These are phyloP conservation scores for Stephanodiscus triporus DNA, from an alignment of 108 stramenopile genomes.

Conservation along the genomic window DNA sequence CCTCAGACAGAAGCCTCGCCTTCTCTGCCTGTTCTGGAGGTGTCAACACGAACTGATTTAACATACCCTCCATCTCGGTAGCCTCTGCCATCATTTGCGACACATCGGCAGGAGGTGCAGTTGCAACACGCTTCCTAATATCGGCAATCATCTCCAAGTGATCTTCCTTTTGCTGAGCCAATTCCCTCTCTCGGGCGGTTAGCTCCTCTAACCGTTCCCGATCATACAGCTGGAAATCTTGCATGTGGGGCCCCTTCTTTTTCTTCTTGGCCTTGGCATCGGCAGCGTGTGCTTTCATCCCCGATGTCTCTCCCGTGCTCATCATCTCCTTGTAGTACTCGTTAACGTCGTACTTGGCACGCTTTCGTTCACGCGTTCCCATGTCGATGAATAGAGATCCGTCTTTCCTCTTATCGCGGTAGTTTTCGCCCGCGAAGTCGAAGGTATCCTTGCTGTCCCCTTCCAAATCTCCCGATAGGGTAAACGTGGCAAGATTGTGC, in stretches of 20 bases:
- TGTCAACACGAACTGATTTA: conserved; percentile 59
- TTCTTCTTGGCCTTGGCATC: conserved; percentile 83
- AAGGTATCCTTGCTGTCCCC: conserved; percentile 76
- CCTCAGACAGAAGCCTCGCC: conserved; percentile 76
- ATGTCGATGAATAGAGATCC: conserved; percentile 91
- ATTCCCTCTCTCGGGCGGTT: conserved; percentile 72
- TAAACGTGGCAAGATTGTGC: conserved; percentile 94
- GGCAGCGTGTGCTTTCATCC: conserved; percentile 76
- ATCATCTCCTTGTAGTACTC: conserved; percentile 89
- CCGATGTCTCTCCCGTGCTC: conserved; percentile 57
- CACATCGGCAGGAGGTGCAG: conserved; percentile 36
- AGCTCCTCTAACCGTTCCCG: conserved; percentile 76
- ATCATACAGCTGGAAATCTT: conserved; percentile 96
- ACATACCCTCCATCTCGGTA: conserved; percentile 60
- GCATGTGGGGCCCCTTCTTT: conserved; percentile 86
- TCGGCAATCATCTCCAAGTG: conserved; percentile 73
- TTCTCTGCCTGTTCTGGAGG: conserved; percentile 65
- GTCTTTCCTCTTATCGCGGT: conserved; percentile 73
- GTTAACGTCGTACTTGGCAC: conserved; percentile 93
- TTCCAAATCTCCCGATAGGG: conserved; percentile 85
- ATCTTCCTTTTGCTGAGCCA: conserved; percentile 74
- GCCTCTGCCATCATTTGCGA: conserved; percentile 55
- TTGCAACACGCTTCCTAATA: conserved; percentile 59
- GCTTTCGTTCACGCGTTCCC: conserved; percentile 96
- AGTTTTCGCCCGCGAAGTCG: conserved; percentile 92